Conservation (phyloP, 768 basidiomycete species). For the Hortiboletus campestris region DNA sequence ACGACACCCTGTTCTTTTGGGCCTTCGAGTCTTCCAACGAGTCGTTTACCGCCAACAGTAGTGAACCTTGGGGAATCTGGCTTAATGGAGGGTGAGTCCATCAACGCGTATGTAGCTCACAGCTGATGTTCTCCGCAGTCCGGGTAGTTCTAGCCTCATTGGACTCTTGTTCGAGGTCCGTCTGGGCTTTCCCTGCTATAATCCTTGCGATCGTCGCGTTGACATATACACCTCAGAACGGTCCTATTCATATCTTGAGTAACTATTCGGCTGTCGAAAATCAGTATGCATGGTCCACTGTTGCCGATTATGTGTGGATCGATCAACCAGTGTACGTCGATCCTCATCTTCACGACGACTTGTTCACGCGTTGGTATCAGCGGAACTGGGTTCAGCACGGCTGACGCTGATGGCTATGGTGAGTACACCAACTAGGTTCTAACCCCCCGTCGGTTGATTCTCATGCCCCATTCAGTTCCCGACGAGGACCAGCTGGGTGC, state of each 20-base stretch:
- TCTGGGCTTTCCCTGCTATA: neutral
- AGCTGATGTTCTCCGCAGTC: slow-evolving; percentile 34
- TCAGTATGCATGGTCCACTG: slow-evolving; percentile 51
- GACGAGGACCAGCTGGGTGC: slow-evolving; percentile 62
- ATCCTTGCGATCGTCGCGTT: neutral
- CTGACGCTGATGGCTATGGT: slow-evolving; percentile 58
- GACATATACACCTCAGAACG: slow-evolving; percentile 44
- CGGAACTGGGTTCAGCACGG: slow-evolving; percentile 65
- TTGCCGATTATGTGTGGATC: slow-evolving; percentile 62
- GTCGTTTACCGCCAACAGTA: slow-evolving; percentile 45
- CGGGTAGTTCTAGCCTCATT: slow-evolving; percentile 65
- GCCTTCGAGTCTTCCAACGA: slow-evolving; percentile 56
- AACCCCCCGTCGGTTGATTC: neutral
- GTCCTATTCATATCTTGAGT: slow-evolving; percentile 55
- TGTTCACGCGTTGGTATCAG: slow-evolving; percentile 26
- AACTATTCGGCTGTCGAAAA: slow-evolving; percentile 51
- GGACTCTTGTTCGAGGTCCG: slow-evolving; percentile 61
- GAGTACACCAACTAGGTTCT: slow-evolving; percentile 9
- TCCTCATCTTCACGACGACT: neutral
- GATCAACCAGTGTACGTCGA: slow-evolving; percentile 59
- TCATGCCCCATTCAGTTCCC: slow-evolving; percentile 36
- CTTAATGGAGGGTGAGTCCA: slow-evolving; percentile 61
- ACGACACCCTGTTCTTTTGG: slow-evolving; percentile 65
- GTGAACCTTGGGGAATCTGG: slow-evolving; percentile 70
- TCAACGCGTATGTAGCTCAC: neutral